Evolutionary conservation across 116 monocot species (phyloP), one percentile per base, ranked within the genome.

Genomic region (Dioscorea cayenensis): DNA sequence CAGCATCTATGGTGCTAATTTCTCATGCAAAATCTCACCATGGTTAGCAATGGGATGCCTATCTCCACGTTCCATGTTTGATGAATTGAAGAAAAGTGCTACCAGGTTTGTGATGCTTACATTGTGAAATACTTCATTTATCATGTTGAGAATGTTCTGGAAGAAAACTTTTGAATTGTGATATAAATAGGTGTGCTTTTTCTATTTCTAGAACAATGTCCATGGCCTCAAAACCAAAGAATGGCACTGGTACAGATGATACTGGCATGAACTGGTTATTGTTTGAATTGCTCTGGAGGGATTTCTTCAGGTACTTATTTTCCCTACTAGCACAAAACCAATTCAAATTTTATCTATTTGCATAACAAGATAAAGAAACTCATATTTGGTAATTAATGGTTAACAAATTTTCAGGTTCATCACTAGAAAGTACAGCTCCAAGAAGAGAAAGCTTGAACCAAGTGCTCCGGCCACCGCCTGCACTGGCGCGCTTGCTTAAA

Each of bases 21-120:
- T 99, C 84, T 99, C 99, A 0, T 94, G 99, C 84, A 99, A 99
- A 83, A 99, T 99, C 49, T 99, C 94, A 36, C 94, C 99, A 35
- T 99, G 99, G 99, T 67, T 99, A 66, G 89, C 99, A 23, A 89
- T 73, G 61, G 99, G 99, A 68, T 94, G 99, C 63, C 89, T 99
- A 74, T 99, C 99, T 67, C 99, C 99, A 55, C 86, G 99, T 58
- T 99, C 85, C 72, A 91, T 99, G 99, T 94, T 83, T 72, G 89
- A 94, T 63, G 94, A 94, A 67, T 71, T 99, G 78, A 90, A 89
- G 80, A 94, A 89, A 74, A 81, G 78, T 72, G 81, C 86, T 12
- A 72, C 77, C 16, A 90, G 88, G 97, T 97, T 86, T 19, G 55
- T 55, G 5, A n/a, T n/a, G n/a, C 55, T 55, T n/a, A 16, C 16